phyloP scores from a whole-genome alignment of 345 rosid species.

The Clarkia xantiana region DNA sequence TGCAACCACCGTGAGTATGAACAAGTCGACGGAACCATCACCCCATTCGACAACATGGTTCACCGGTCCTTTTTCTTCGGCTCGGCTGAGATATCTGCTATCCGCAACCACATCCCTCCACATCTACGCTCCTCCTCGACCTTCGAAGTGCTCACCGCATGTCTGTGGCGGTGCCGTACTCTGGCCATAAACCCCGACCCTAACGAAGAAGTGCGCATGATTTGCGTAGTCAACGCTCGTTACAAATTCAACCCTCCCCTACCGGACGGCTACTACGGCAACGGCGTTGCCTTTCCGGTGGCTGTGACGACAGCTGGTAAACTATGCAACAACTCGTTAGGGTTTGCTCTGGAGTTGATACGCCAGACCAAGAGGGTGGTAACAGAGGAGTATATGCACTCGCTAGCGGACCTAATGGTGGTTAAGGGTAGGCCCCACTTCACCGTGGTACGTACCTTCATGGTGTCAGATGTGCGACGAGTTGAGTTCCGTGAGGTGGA shows the following conservation, averaged over 20 bases:
- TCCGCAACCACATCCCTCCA: conserved; percentile 20
- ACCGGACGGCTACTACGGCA: conserved; percentile 38
- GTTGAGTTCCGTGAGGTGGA: conserved; percentile 21
- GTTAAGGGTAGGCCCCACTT: conserved; percentile 27
- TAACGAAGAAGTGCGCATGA: conserved; percentile 29
- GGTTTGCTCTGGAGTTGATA: conserved; percentile 28
- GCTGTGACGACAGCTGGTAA: conserved; percentile 26
- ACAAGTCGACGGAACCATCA: conserved; percentile 7
- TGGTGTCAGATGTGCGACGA: conserved; percentile 26
- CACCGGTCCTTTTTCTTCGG: conserved; percentile 13
- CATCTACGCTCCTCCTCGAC: conserved; percentile 18
- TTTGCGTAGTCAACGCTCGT: conserved; percentile 27
- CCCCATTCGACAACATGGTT: not conserved
- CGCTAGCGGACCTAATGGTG: conserved; percentile 36
- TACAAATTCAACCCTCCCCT: conserved; percentile 25
- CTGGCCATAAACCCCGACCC: conserved; percentile 30
- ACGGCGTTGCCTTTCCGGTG: conserved; percentile 22
- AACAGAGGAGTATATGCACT: conserved; percentile 38
- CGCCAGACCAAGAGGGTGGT: conserved; percentile 25
- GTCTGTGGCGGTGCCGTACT: conserved; percentile 48
- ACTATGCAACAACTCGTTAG: conserved; percentile 25
- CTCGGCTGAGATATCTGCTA: conserved; percentile 15
- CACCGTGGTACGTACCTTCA: conserved; percentile 11
- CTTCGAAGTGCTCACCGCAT: conserved; percentile 31
- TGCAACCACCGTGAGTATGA: no score